Percentiles rank a stretch among this genome's conserved stretches.
These are phyloP conservation scores for Russula virescens DNA, from an alignment of 768 basidiomycete genomes.

Conservation along the genomic window DNA sequence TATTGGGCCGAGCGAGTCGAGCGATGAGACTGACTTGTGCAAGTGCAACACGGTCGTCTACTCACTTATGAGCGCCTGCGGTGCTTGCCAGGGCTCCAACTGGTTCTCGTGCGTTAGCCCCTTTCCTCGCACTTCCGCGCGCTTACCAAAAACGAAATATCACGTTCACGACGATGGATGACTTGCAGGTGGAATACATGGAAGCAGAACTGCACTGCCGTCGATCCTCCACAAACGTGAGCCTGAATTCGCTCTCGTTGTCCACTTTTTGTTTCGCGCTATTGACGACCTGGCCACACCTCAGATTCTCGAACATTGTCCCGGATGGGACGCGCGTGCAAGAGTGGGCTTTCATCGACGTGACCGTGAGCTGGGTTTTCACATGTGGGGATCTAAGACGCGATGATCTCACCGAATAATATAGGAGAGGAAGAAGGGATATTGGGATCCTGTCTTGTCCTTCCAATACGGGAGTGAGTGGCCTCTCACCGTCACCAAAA, in stretches of 20 bases:
- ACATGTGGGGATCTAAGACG: too few species aligned
- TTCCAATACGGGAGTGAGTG: constrained; percentile 11
- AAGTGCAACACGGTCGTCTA: constrained; percentile 34
- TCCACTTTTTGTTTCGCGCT: too few species aligned
- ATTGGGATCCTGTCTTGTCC: constrained; percentile 3
- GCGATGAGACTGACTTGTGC: constrained; percentile 27
- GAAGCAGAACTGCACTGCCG: not conserved
- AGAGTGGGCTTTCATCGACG: constrained; percentile 13
- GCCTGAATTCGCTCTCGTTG: too few species aligned
- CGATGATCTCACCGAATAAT: too few species aligned
- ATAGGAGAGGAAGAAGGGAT: not conserved
- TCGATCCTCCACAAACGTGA: constrained; percentile 2
- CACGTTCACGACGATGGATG: too few species aligned
- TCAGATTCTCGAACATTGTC: constrained; percentile 5
- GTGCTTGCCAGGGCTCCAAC: constrained; percentile 28
- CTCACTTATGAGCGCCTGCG: constrained; percentile 34
- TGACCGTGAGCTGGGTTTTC: constrained; percentile 5
- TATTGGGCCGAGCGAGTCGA: constrained; percentile 22
- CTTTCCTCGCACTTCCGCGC: not conserved
- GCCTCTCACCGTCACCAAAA: too few species aligned
- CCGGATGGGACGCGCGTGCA: constrained; percentile 3
- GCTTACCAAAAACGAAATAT: too few species aligned
- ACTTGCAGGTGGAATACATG: constrained; percentile 2
- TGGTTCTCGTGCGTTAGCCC: constrained; percentile 23
- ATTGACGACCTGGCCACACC: too few species aligned